Conservation (phyloP, 306 rosid species). For the Adenanthera pavonina region DNA sequence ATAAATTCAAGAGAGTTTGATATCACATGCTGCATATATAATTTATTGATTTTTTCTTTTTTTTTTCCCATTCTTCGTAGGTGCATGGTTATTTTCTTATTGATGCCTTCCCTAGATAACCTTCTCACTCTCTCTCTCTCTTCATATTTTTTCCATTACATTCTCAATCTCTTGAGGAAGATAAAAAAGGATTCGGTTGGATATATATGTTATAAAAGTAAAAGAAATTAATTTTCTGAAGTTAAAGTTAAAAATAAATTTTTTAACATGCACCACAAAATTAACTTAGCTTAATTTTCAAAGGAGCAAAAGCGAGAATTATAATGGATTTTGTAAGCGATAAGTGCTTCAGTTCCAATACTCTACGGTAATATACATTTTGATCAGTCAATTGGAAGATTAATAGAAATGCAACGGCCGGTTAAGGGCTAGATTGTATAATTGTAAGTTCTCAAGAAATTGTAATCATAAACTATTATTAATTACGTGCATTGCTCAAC, state of each 20-base stretch:
- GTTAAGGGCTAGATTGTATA: background rate
- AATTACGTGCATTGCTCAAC: background rate
- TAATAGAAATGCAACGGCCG: background rate
- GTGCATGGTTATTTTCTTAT: background rate
- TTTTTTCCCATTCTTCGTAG: background rate
- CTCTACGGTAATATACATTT: too few species aligned
- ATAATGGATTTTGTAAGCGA: too few species aligned
- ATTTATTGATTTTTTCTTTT: background rate
- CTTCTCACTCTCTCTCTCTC: background rate
- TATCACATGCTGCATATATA: background rate
- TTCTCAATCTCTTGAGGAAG: constrained; percentile 8
- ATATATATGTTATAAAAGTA: background rate
- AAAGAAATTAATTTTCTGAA: too few species aligned
- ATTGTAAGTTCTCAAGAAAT: background rate
- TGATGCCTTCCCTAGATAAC: background rate
- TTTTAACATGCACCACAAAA: too few species aligned
- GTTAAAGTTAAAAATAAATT: too few species aligned
- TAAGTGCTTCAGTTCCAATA: too few species aligned
- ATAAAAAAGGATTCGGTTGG: background rate
- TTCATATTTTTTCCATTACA: background rate
- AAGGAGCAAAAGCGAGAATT: too few species aligned
- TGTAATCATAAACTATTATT: background rate
- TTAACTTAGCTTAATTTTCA: background rate
- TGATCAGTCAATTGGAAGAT: too few species aligned
- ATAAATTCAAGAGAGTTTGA: background rate